Conservation (phyloP, 768 basidiomycete species). For the Neoboletus magnificus region DNA sequence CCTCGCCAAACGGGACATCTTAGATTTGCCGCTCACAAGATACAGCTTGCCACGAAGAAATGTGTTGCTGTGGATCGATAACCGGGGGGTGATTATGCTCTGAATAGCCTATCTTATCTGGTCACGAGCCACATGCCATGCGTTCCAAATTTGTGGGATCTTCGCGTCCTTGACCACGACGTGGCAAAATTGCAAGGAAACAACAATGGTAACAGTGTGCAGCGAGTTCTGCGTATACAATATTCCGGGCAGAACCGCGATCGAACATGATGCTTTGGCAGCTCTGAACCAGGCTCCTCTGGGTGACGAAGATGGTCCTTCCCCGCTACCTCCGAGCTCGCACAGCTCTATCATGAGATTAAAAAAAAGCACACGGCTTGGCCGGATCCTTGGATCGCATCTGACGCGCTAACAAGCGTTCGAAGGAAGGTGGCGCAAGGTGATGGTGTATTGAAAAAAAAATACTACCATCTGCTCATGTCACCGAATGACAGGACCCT, state of each 20-base stretch:
- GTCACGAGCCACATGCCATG: not conserved
- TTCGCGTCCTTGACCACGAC: not conserved
- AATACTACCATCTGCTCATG: not conserved
- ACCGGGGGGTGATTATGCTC: not conserved
- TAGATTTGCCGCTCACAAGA: not conserved
- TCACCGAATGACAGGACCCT: slow-evolving; percentile 9
- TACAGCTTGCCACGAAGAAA: not conserved
- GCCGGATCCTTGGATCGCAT: not conserved
- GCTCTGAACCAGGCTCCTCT: not conserved
- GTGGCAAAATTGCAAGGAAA: not conserved
- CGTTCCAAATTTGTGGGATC: not conserved
- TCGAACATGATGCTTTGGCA: not conserved
- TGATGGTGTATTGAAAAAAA: slow-evolving; percentile 6
- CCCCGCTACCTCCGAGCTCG: not conserved
- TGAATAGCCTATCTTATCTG: slow-evolving; percentile 13
- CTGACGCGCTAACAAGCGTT: not conserved
- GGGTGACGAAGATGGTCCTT: too few relatives aligned
- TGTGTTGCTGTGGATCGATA: not conserved
- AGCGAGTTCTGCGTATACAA: not conserved
- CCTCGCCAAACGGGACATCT: too few relatives aligned
- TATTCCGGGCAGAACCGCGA: not conserved
- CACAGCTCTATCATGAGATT: not conserved
- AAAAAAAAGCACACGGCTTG: not conserved
- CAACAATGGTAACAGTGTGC: not conserved
- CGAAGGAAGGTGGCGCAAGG: not conserved